Base-by-base conservation (phyloP, 148 eudicot species). In the Beta vulgaris region DNA sequence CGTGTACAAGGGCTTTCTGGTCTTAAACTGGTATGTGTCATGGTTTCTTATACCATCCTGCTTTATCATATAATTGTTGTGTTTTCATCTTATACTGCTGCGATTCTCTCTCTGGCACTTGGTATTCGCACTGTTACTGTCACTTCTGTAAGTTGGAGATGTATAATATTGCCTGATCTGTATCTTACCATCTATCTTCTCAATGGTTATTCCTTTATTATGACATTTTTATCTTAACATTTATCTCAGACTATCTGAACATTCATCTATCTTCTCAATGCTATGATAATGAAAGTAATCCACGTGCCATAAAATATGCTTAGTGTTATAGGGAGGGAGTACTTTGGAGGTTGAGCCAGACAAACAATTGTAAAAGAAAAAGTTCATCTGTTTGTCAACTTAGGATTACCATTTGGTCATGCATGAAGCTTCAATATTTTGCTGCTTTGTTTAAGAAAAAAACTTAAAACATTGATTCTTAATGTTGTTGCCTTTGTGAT, bases 1-100 rank as follows among this genome's bases (percentile, higher is more conserved):
- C 87, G 84, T 34, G 98, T 96, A 26, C 91, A 92, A 76, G 98
- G 97, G 55, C 87, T 96, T 32, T 87, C 93, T 75, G 97, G 85
- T 71, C 93, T 91, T 76, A 86, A 84, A 55, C 75, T 96, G 98
- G 98, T 96, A 77, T 34, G 55, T 34, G 34, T 13, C 34, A 34
- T 29, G 32, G 29, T 67, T 74, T 57, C 75, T 39, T 31, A 8
- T 37, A 1, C 35, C 21, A 42, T 43, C 29, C 53, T 26, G 42
- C 4, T 37, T 11, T 40, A 48, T 21, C 57, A 43, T 42, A 25
- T 0, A 18, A 1, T 59, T 63, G 6, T 21, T 29, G n/a, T 26
- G 26, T 53, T 28, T 70, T 29, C 16, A 25, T 29, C 11, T 23
- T 48, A 0, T 6, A 34, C 49, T 31, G n/a, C 9, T 44, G 16